phyloP scores from a whole-genome alignment of 805 yeast species.

The Candida insectorum region DNA sequence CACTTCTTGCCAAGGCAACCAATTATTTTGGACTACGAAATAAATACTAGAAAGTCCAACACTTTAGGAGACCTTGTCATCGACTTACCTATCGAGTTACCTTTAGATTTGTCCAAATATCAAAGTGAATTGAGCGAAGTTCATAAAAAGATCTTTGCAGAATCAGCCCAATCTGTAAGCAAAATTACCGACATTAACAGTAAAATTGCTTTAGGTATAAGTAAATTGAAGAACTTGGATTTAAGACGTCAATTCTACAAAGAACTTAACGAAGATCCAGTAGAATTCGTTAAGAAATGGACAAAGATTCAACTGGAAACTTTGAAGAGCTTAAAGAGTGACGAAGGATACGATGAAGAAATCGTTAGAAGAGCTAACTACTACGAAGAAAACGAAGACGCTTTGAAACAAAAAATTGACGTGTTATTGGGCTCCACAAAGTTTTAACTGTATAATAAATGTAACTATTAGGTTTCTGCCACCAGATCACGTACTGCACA shows the following conservation, averaged over 20 bases:
- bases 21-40: constrained; percentile 66
- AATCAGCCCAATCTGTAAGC: constrained; percentile 42
- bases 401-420: constrained; percentile 75
- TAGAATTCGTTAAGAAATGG: constrained; percentile 68
- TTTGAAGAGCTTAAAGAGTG: constrained; percentile 81
- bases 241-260: constrained; percentile 77
- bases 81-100: constrained; percentile 58
- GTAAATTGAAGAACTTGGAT: constrained; percentile 50
- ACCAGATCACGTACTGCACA: too few species aligned
- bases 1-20: constrained; percentile 83
- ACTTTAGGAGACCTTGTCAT: constrained; percentile 77
- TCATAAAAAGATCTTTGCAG: constrained; percentile 38
- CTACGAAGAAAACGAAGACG: constrained; percentile 62
- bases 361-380: constrained; percentile 79
- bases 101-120: constrained; percentile 30
- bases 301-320: constrained; percentile 79
- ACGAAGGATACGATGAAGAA: constrained; percentile 87
- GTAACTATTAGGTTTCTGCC: too few species aligned
- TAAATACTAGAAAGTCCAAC: constrained; percentile 72
- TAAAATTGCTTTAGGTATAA: constrained; percentile 48
- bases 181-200: constrained; percentile 39
- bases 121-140: constrained; percentile 36
- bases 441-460: constrained; percentile 14
- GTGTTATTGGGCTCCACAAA: constrained; percentile 61
- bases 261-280: constrained; percentile 74